Percentiles rank a stretch among this genome's conserved stretches.
Conservation (phyloP, 73 alveolate genomes). For the Tetrahymena borealis region DNA sequence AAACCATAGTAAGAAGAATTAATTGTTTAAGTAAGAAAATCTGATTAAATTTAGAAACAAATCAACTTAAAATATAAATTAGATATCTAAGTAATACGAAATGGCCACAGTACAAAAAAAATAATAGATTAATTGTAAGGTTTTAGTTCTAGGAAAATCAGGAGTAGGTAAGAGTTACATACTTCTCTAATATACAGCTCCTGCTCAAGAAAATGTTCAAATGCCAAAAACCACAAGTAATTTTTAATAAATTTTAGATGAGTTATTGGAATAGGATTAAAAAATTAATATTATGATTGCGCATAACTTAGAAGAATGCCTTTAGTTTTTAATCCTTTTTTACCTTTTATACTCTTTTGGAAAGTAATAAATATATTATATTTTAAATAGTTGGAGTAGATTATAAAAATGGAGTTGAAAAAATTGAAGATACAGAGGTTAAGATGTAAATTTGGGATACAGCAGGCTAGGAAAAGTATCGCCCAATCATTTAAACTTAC, state of each 20-base stretch:
- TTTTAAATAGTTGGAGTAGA: background rate
- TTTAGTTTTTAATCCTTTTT: too few relatives aligned
- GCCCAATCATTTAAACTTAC: background rate
- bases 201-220: background rate
- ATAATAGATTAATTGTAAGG: background rate
- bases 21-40: background rate
- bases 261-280: background rate
- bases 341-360: too few relatives aligned
- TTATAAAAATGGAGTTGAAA: background rate
- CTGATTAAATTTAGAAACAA: background rate
- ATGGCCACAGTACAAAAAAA: background rate
- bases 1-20: background rate
- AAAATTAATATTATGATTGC: too few relatives aligned
- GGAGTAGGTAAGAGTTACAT: background rate
- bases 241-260: background rate
- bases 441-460: background rate
- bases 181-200: background rate
- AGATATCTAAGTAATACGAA: background rate
- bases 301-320: too few relatives aligned
- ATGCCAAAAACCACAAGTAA: background rate
- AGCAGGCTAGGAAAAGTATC: background rate
- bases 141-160: background rate
- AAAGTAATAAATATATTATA: background rate
- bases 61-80: background rate
- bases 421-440: background rate